Evolutionary conservation across 2,329 filamentous ascomycete genomes (phyloP).

Genomic region (Aspergillus pseudoglaucus): DNA sequence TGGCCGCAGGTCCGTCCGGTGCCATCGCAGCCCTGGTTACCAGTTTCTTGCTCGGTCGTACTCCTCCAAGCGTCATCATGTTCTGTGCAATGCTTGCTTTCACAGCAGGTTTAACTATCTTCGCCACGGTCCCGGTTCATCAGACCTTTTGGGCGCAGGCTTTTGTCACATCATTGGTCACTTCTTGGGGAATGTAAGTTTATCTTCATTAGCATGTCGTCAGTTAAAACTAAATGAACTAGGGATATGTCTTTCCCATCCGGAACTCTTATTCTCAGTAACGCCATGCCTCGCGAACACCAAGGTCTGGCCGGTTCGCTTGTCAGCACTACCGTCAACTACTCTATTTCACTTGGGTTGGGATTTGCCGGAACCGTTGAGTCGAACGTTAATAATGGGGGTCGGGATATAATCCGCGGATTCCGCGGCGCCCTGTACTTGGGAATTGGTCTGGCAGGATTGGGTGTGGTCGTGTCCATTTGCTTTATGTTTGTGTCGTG

Average conservation of each 20-base stretch:
- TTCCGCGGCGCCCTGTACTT: slow-evolving; percentile 37
- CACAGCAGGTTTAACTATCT: slow-evolving; percentile 26
- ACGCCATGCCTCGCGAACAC: slow-evolving; percentile 42
- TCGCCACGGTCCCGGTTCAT: slow-evolving; percentile 30
- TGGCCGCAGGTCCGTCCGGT: slow-evolving; percentile 21
- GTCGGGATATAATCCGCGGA: slow-evolving; percentile 26
- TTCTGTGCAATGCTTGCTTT: slow-evolving; percentile 23
- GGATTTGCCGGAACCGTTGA: slow-evolving; percentile 63
- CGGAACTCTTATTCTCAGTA: slow-evolving; percentile 55
- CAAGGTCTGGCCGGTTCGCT: slow-evolving; percentile 52
- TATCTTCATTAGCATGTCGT: too few relatives aligned
- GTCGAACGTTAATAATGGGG: slow-evolving; percentile 36
- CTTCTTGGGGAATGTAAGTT: slow-evolving; percentile 25
- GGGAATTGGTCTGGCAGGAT: slow-evolving; percentile 27
- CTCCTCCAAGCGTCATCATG: slow-evolving; percentile 27
- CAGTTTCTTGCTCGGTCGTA: slow-evolving; percentile 25
- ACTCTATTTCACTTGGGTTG: slow-evolving; percentile 60
- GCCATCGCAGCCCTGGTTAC: slow-evolving; percentile 28
- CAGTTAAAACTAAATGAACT: too few relatives aligned
- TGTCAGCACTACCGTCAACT: slow-evolving; percentile 62
- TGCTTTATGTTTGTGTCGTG: slow-evolving; percentile 13
- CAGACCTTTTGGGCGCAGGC: slow-evolving; percentile 37
- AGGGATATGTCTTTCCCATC: slow-evolving; percentile 64
- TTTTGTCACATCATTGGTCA: slow-evolving; percentile 21
- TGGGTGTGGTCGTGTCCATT: slow-evolving; percentile 16